Evolutionary conservation across 2,329 filamentous ascomycete genomes (phyloP), one percentile per base, ranked within the genome.

Genomic region (Podosphaera xanthii): DNA sequence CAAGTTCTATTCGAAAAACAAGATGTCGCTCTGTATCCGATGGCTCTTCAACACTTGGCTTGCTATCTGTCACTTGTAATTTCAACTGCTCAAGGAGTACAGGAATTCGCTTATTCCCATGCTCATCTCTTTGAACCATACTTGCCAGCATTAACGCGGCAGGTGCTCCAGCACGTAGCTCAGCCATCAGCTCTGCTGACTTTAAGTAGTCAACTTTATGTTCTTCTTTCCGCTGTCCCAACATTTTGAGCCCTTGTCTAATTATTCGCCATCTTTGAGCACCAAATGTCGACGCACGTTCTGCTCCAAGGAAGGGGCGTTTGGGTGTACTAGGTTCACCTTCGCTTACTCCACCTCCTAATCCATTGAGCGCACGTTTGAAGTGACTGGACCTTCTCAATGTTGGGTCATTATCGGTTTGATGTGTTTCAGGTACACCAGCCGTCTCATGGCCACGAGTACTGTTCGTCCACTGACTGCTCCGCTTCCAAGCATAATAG

Each of bases 71-170:
- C 61, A 98, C 86, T 60, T 79, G 82, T 61, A 98, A 77, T 70
- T 94, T 95, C 61, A 98, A 77, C 72, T 98, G 92, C 70, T 98
- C 92, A 5, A 98, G 77, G 2, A 98, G 79, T 58, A 98, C 89
- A 0, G 92, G 92, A 60, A 98, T 95, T 61, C 90, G 83, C 72
- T 87, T 92, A 71, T 94, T 92, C 56, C 91, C 89, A 66, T 96
- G 87, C 71, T 98, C 92, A 66, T 98, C 92, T 60, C 92, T 80
- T 72, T 97, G 92, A 66, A 97, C 92, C 87, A 97, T 96, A 68
- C 90, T 96, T 6, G 92, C 92, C 58, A 98, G 75, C 71, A 98
- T 94, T 60, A 98, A 75, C 30, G 91, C 92, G 33, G 92, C 92
- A 2, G 92, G 92, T 0, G 90, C 88, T 59, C 89, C 92, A 50